Percentiles rank a stretch among this genome's conserved stretches.
Evolutionary conservation across 1,139 yeast species (phyloP).

Genomic region (Magnusiomyces fungicola): DNA sequence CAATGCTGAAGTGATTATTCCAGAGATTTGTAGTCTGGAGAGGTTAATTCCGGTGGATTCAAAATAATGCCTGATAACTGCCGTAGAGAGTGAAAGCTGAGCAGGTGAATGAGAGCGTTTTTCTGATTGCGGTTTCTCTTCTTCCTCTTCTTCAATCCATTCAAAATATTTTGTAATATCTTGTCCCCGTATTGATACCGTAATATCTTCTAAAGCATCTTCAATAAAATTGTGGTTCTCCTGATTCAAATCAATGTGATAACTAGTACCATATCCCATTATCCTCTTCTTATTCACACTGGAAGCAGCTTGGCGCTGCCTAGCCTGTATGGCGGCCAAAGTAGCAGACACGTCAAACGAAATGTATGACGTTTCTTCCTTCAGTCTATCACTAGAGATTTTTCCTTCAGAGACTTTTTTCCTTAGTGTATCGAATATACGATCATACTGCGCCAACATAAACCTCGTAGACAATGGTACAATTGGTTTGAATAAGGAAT

Average conservation of each 20-base stretch:
- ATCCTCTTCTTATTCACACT: too few relatives aligned
- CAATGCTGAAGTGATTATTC: neutral
- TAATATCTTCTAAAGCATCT: slow-evolving; percentile 1
- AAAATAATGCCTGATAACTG: neutral
- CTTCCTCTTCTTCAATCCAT: neutral
- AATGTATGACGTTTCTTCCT: neutral
- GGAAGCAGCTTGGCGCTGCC: too few relatives aligned
- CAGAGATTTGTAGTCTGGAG: neutral
- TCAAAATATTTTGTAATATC: neutral
- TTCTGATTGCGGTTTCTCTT: neutral
- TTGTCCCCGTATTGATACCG: neutral
- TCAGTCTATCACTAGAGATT: neutral
- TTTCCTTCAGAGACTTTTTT: neutral
- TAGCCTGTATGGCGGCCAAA: too few relatives aligned
- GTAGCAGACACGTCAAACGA: neutral
- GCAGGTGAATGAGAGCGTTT: neutral
- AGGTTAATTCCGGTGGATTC: neutral
- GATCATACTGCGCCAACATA: neutral
- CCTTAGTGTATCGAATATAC: neutral
- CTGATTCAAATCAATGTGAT: too few relatives aligned
- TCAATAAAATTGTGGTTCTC: neutral
- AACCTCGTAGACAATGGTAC: neutral
- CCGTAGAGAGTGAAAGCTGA: neutral
- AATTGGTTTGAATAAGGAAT: neutral
- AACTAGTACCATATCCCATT: too few relatives aligned